Percentiles rank a stretch among this genome's conserved stretches.
phyloP scores from a whole-genome alignment of 2,329 filamentous ascomycete genomes.

The Macrophomina tecta region DNA sequence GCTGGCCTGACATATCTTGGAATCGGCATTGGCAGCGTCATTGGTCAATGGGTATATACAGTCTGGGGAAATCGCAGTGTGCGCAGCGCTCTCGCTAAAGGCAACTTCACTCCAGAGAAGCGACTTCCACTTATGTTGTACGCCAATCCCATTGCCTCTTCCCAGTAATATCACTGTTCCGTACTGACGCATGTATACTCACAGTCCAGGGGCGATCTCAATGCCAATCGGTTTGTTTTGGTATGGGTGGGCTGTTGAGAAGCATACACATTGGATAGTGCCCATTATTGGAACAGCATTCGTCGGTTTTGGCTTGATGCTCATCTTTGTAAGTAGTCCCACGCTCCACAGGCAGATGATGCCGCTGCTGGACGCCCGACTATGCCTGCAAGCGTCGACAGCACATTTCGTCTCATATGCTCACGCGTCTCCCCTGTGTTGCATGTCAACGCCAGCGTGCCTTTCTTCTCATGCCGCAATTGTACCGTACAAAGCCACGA shows the following conservation, averaged over 20 bases:
- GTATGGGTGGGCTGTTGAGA: constrained; percentile 47
- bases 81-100: constrained; percentile 37
- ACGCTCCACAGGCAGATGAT: no score
- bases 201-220: constrained; percentile 37
- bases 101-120: constrained; percentile 45
- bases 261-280: constrained; percentile 44
- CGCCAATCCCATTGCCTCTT: no score
- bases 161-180: no score
- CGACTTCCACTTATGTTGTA: constrained; percentile 42
- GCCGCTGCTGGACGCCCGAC: no score
- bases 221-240: constrained; percentile 45
- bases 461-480: constrained; percentile 34
- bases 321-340: constrained; percentile 37
- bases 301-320: constrained; percentile 43
- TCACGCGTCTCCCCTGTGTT: no score
- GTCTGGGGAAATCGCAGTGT: constrained; percentile 41
- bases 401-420: no score
- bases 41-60: constrained; percentile 43
- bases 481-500: not conserved
- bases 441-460: no score
- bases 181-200: no score
- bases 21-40: constrained; percentile 48
- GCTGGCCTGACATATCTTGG: constrained; percentile 51
- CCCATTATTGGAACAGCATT: constrained; percentile 43
- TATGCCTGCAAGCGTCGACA: no score